These are phyloP conservation scores for Boletus coccyginus DNA, from an alignment of 768 basidiomycete species.

Conservation along the genomic window DNA sequence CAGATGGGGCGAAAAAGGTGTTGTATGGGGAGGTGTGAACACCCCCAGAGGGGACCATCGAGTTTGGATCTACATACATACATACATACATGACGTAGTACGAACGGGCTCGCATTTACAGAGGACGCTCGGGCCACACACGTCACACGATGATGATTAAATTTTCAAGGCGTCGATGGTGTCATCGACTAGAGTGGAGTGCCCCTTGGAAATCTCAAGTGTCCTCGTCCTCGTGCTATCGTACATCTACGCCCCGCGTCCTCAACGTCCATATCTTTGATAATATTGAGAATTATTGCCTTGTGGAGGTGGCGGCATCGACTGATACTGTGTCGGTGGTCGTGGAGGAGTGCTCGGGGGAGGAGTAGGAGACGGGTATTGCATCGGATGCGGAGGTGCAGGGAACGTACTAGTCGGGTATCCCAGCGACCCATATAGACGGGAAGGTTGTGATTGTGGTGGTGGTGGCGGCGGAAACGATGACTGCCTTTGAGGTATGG, in stretches of 20 bases:
- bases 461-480: slow-evolving; percentile 19
- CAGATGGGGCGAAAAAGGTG: slow-evolving; percentile 45
- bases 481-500: slow-evolving; percentile 24
- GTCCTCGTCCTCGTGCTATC: too few species aligned
- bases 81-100: not conserved
- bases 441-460: slow-evolving; percentile 19
- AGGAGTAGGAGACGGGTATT: slow-evolving; percentile 20
- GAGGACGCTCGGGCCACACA: too few species aligned
- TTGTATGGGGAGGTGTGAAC: slow-evolving; percentile 39
- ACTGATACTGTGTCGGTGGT: slow-evolving; percentile 26
- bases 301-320: slow-evolving; percentile 31
- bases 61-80: not conserved
- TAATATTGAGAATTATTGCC: slow-evolving; percentile 29
- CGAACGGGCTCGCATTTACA: too few species aligned
- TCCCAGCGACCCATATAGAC: slow-evolving; percentile 16
- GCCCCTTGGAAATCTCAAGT: too few species aligned
- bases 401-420: slow-evolving; percentile 16
- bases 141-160: too few species aligned
- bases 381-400: slow-evolving; percentile 29
- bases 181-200: too few species aligned
- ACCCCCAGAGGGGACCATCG: too few species aligned
- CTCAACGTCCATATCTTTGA: slow-evolving; percentile 31
- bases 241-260: too few species aligned
- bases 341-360: slow-evolving; percentile 14
- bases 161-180: too few species aligned